These are phyloP conservation scores for Dothistroma septosporum DNA, from an alignment of 2,329 filamentous ascomycete species.

Conservation along the genomic window DNA sequence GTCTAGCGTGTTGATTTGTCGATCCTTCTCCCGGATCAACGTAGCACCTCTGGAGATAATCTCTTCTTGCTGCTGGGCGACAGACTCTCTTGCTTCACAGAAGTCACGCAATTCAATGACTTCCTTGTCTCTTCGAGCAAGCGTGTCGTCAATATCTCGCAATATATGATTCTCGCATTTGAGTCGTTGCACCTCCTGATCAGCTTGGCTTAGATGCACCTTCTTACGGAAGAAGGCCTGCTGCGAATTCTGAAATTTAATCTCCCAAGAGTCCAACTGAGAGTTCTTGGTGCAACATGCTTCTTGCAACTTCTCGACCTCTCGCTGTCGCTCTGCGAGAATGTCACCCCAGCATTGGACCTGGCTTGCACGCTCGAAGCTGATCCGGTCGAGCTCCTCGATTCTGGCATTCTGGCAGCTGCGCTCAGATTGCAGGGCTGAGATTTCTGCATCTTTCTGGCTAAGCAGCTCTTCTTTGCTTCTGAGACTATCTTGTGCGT, in stretches of 20 bases:
- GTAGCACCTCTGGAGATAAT: conserved; percentile 25
- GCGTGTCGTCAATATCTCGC: conserved; percentile 15
- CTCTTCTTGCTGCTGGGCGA: conserved; percentile 24
- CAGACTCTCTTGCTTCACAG: conserved; percentile 26
- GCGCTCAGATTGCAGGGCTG: conserved; percentile 2
- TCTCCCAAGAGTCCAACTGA: conserved; percentile 6
- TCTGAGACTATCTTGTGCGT: conserved; percentile 13
- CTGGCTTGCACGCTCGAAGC: conserved; percentile 9
- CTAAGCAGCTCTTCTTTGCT: conserved; percentile 14
- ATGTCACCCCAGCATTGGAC: conserved; percentile 7
- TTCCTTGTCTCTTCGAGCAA: conserved; percentile 17
- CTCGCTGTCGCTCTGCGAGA: conserved; percentile 7
- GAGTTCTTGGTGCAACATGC: conserved; percentile 10
- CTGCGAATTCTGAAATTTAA: conserved; percentile 9
- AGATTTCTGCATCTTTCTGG: conserved; percentile 12
- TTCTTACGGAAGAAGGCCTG: conserved; percentile 12
- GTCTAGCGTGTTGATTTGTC: conserved; percentile 14
- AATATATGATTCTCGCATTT: conserved; percentile 11
- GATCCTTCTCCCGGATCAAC: conserved; percentile 22
- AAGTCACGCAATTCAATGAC: conserved; percentile 20
- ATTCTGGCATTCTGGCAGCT: conserved; percentile 4
- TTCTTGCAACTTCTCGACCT: conserved; percentile 9
- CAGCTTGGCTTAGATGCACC: conserved; percentile 11
- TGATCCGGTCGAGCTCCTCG: conserved; percentile 8
- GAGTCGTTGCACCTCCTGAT: conserved; percentile 12